Evolutionary conservation across 768 basidiomycete species (phyloP), one percentile per base, ranked within the genome.

Genomic region (Trametes punicea): DNA sequence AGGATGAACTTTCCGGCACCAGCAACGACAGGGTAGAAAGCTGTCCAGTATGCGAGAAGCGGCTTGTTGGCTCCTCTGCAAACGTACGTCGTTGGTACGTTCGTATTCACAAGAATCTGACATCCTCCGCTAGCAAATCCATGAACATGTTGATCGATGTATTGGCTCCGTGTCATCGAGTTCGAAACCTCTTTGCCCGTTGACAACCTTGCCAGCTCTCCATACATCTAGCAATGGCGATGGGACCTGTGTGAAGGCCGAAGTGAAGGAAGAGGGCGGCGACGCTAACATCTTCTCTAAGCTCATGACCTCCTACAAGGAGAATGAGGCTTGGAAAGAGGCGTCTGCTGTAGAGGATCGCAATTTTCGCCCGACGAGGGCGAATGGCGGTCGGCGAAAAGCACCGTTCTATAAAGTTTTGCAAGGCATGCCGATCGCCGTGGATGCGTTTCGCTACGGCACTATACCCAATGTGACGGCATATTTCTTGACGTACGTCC

Each of bases 321-420:
- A 96, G 66, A 82, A 81, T 45, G 84, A 85, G 57, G 81, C 82
- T 2, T 98, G 95, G 94, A 88, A 86, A 65, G 89, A 92, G 68
- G 93, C 87, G 0, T 73, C 81, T 16, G 68, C 71, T 15, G 74
- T 70, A 0, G 83, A 85, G 58, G 75, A 79, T 57, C 74, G 71
- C 23, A 74, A 70, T 42, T 77, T 76, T 57, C 76, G 75, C 15
- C 69, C 75, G 2, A 75, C 70, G 6, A 81, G 81, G 53, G 70
- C 70, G 15, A 80, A 77, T 33, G 76, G 77, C 26, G 73, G 75
- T 27, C 78, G 90, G 26, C 75, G 90, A 56, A 85, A 82, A 55
- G 92, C 94, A 0, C 97, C 97, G 0, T 98, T 98, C 68, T 98
- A 96, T 74, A 99, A 98, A 73, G 81, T 93, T 21, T 69, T 98